Base-by-base conservation (phyloP, 2,329 filamentous ascomycete genomes). In the Apiospora marii region DNA sequence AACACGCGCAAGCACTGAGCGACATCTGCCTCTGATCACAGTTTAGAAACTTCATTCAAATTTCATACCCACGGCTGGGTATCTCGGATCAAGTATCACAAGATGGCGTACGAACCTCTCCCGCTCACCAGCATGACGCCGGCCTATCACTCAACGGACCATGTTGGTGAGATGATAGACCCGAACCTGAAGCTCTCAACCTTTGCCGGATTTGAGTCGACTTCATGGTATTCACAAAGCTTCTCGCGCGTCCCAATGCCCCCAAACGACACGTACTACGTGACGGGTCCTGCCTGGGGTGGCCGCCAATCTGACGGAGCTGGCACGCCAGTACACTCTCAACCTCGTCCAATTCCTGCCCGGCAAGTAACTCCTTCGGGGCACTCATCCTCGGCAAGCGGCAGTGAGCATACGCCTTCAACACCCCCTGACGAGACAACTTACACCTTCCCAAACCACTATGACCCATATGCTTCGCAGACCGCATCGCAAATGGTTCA, bases 321-420 rank as follows among this genome's bases (percentile, higher is more conserved):
- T 13, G 12, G 76, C 14, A 46, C 67, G 5, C 72, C 74, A 69
- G 74, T 77, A 34, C 75, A 74, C 58, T 78, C 71, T 46, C 67
- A 12, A 27, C 41, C 37, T 16, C 72, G 72, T 70, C 74, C 74
- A 1, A 48, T 43, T 44, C 73, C 75, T 74, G 77, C 74, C 70
- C 81, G 81, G 37, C 79, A 80, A 58, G 77, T 75, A 43, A 84
- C 84, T 10, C 83, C 84, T 10, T 81, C 81, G 16, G 84, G 82
- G 16, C 79, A 82, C 41, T 78, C 79, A 22, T 80, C 82, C 5
- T 83, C 83, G 30, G 80, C 80, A 0, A 82, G 81, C 71, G 83
- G 85, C n/a, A 81, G 80, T 71, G 84, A 86, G 69, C 74, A 78
- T 68, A 78, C 79, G n/a, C 84, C 83, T 13, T 77, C 79, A 41